A percentile compares a stretch with the other conserved stretches of the same genome.
Evolutionary conservation across 768 basidiomycete genomes (phyloP).

Genomic region (Calocera viscosa): DNA sequence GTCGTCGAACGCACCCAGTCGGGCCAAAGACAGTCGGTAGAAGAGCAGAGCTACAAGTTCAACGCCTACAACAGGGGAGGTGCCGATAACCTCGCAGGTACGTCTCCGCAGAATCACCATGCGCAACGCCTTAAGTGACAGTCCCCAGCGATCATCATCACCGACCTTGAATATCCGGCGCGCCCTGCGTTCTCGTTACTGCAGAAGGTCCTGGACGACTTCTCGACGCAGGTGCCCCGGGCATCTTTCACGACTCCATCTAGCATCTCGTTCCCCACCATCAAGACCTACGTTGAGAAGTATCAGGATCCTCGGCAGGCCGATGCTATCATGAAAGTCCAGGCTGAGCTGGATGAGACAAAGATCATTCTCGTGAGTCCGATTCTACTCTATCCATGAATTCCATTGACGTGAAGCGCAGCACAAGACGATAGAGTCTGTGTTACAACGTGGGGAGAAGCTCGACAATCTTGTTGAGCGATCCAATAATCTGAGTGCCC

Average conservation of each 20-base stretch:
- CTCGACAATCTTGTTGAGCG: slow-evolving; percentile 91
- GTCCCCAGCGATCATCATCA: slow-evolving; percentile 68
- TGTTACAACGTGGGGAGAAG: slow-evolving; percentile 91
- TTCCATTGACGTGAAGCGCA: slow-evolving; percentile 24
- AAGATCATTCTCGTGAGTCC: slow-evolving; percentile 85
- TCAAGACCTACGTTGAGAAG: slow-evolving; percentile 66
- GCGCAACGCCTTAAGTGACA: slow-evolving; percentile 8
- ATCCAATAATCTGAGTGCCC: slow-evolving; percentile 72
- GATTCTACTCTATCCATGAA: not conserved
- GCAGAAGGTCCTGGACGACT: slow-evolving; percentile 87
- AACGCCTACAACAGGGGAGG: slow-evolving; percentile 88
- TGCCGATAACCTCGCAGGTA: slow-evolving; percentile 74
- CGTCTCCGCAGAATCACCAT: slow-evolving; percentile 20
- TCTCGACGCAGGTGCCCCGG: slow-evolving; percentile 64
- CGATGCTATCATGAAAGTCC: slow-evolving; percentile 95
- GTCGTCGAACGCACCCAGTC: slow-evolving; percentile 76
- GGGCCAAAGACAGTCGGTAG: slow-evolving; percentile 84
- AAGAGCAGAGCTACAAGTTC: slow-evolving; percentile 85
- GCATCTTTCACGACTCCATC: slow-evolving; percentile 52
- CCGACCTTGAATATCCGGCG: slow-evolving; percentile 92
- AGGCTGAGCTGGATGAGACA: slow-evolving; percentile 95
- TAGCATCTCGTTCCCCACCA: slow-evolving; percentile 63
- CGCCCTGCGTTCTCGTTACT: slow-evolving; percentile 92
- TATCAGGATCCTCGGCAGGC: slow-evolving; percentile 97
- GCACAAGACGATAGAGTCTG: slow-evolving; percentile 99